Evolutionary conservation across 768 basidiomycete species (phyloP), one percentile per base, ranked within the genome.

Genomic region (Mycena venus): DNA sequence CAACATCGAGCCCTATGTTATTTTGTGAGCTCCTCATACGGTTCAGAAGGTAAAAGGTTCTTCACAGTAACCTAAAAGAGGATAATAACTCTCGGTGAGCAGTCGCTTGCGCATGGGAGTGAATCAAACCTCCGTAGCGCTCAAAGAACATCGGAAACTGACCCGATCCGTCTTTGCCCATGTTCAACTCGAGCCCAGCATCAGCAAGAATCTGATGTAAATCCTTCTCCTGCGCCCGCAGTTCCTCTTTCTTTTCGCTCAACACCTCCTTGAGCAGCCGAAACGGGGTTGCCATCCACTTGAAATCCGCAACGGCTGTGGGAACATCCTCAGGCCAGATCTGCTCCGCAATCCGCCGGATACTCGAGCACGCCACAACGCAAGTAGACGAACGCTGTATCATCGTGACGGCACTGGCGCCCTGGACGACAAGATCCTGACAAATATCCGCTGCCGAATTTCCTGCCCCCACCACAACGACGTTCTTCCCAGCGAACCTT

Each of bases 361-460:
- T 29, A 15, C 31, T 29, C 27, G 53, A 55, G 29, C 58, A 49
- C 55, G 67, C 47, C 19, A 83, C 76, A 19, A 86, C 83, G 62
- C 80, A 84, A 7, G 84, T 87, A 0, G 84, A 79, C 5, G 85
- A 84, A 21, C 87, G 83, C 65, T 87, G 86, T 27, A 87, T 78
- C 84, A 88, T 86, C 1, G 85, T 86, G n/a, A 86, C 83, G 0
- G 78, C 72, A 19, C 70, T 44, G 5, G 84, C 85, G 29, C 82
- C 82, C 7, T 80, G 79, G 15, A 78, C 47, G 8, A 77, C 74
- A 19, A 86, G 80, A 72, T 87, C 86, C 66, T 84, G 84, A 63
- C 83, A 83, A 9, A 87, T 79, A 71, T 86, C 85, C 21, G 85
- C 84, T 1, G 84, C 75, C 7, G 80, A 80, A 66, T 86, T 85